phyloP scores from a whole-genome alignment of 495 filamentous ascomycete species.

The Penicillium tannophilum region DNA sequence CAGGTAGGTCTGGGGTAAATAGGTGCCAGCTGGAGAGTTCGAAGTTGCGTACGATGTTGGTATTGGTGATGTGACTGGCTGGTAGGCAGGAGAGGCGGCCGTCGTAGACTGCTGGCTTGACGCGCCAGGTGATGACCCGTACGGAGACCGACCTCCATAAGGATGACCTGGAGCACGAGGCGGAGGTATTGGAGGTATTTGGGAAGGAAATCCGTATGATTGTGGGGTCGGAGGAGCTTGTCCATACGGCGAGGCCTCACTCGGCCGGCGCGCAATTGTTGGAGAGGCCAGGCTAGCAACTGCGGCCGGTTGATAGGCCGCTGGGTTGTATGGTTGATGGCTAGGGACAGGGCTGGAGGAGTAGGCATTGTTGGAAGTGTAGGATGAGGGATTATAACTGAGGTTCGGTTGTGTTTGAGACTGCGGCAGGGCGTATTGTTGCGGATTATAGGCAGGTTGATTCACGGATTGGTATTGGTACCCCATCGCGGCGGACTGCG shows the following conservation, averaged over 20 bases:
- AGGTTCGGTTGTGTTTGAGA: conserved; percentile 51
- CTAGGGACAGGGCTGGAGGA: conserved; percentile 27
- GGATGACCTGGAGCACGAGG: conserved; percentile 52
- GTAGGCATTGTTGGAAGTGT: conserved; percentile 40
- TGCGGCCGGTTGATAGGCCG: conserved; percentile 57
- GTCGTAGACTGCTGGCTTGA: conserved; percentile 13
- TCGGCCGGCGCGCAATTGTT: conserved; percentile 34
- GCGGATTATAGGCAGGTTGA: conserved; percentile 77
- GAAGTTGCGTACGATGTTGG: conserved; percentile 28
- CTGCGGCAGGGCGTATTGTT: conserved; percentile 70
- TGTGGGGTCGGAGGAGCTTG: conserved; percentile 39
- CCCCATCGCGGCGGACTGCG: conserved; percentile 49
- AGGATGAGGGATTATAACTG: conserved; percentile 43
- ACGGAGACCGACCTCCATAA: conserved; percentile 44
- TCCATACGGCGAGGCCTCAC: conserved; percentile 34
- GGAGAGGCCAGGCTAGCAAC: conserved; percentile 30
- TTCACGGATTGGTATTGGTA: conserved; percentile 57
- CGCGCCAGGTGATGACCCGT: conserved; percentile 18
- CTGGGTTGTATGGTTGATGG: conserved; percentile 73
- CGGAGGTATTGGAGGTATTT: conserved; percentile 45
- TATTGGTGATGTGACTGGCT: conserved; percentile 24
- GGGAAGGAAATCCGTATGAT: conserved; percentile 36
- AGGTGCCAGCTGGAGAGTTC: conserved; percentile 25
- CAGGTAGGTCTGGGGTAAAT: conserved; percentile 30
- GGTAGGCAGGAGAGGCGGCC: conserved; percentile 25